Evolutionary conservation across 371 early-diverging fungal genomes (phyloP), one percentile per base, ranked within the genome.

Genomic region (Actinomortierella wolfii): DNA sequence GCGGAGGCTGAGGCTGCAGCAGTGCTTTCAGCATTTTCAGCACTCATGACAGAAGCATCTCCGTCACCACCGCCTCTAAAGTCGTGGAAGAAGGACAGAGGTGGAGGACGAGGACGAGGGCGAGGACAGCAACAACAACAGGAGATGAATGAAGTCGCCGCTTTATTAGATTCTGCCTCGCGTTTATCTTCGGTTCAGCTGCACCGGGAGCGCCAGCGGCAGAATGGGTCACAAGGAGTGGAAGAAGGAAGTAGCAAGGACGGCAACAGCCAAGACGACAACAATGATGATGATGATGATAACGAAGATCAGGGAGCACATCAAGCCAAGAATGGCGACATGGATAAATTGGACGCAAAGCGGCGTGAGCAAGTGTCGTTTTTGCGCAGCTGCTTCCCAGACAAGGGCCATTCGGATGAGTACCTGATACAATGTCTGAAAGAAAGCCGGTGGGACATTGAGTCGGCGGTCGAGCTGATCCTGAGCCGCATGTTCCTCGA

Each of bases 401-500:
- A 73, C 29, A 56, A 42, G n/a, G 62, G 62, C 13, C 46, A 66
- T 43, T 73, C 73, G 39, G 63, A 62, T 18, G 73, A 65, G 11
- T 73, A 73, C 42, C 45, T 73, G 50, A 47, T 41, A 7, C 59
- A 66, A 39, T 52, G 65, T 4, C 26, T 73, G 41, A 54, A 56
- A 41, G 67, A 61, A n/a, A 56, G 73, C 21, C 34, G 49, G 2
- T 26, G 54, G n/a, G 67, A 73, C 41, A 45, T 66, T 24, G 73
- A 73, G 40, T 42, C 51, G 0, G 73, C 73, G 5, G 57, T 73
- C 11, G 73, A 73, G 21, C 42, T 49, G 50, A 73, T 73, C 23
- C 48, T 73, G 54, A 73, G 73, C 21, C 62, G 59, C n/a, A 73
- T 73, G 59, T 73, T 73, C 49, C 50, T 73, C 63, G 73, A 73